phyloP scores from a whole-genome alignment of 2,329 filamentous ascomycete genomes.

The Myriosclerotinia scirpicola region DNA sequence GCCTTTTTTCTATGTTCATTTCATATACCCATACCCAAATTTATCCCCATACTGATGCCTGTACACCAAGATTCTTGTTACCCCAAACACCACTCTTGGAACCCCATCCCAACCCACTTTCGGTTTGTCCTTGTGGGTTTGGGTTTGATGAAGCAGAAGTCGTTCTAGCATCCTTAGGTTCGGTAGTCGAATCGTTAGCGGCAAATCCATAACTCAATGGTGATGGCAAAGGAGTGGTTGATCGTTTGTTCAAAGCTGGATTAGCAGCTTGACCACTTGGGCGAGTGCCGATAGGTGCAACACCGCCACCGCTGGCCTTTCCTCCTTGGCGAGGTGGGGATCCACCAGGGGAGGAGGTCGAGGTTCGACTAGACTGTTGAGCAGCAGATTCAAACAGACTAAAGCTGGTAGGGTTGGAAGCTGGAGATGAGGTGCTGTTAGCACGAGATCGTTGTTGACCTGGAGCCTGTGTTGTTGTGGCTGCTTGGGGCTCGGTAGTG shows the following conservation, averaged over 20 bases:
- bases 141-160: conserved; percentile 62
- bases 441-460: conserved; percentile 59
- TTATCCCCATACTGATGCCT: conserved; percentile 93
- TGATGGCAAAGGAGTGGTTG: conserved; percentile 89
- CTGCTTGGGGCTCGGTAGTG: conserved; percentile 51
- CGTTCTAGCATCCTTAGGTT: conserved; percentile 43
- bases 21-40: conserved; percentile 1
- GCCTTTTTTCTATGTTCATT: conserved; percentile 21
- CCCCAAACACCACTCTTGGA: conserved; percentile 79
- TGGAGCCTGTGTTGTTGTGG: conserved; percentile 42
- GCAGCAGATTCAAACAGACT: conserved; percentile 59
- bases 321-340: conserved; percentile 73
- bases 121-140: conserved; percentile 40
- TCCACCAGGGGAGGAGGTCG: conserved; percentile 79
- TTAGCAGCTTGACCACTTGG: conserved; percentile 62
- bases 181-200: conserved; percentile 51
- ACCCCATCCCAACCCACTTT: conserved; percentile 66
- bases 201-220: conserved; percentile 75
- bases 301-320: conserved; percentile 58
- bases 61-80: conserved; percentile 75
- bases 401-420: conserved; percentile 62
- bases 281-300: conserved; percentile 92
- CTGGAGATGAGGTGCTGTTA: conserved; percentile 84
- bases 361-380: conserved; percentile 74
- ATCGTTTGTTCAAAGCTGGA: conserved; percentile 63